A percentile compares a stretch with the other conserved stretches of the same genome.
Conservation (phyloP, 139 green algal genomes). For the Asterochloris erici region DNA sequence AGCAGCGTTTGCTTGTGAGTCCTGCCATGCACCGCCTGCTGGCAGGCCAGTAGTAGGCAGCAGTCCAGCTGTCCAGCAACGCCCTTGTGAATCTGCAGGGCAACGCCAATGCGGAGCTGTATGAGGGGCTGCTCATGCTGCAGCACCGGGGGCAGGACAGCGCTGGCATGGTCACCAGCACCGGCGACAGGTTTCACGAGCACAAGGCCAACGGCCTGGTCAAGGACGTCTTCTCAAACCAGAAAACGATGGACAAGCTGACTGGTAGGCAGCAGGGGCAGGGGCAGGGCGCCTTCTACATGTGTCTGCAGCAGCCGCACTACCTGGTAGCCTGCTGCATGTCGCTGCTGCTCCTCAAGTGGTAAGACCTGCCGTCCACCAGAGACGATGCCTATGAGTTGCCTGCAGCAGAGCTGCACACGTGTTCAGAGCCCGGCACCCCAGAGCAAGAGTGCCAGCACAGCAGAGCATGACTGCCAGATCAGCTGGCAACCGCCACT, state of each 20-base stretch:
- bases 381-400: too few relatives aligned
- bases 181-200: conserved; percentile 74
- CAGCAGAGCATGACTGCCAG: too few relatives aligned
- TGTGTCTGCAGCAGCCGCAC: too few relatives aligned
- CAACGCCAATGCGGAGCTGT: conserved; percentile 81
- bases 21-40: conserved; percentile 55
- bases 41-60: neutral
- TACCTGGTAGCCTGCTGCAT: too few relatives aligned
- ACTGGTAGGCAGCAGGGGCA: conserved; percentile 43
- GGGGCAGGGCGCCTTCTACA: too few relatives aligned
- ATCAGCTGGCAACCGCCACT: too few relatives aligned
- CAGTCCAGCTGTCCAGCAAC: neutral
- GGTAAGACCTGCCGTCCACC: too few relatives aligned
- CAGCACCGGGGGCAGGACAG: conserved; percentile 94
- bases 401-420: too few relatives aligned
- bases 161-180: conserved; percentile 95
- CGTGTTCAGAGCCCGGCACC: too few relatives aligned
- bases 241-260: conserved; percentile 74
- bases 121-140: conserved; percentile 96
- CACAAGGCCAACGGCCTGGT: conserved; percentile 97
- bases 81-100: conserved; percentile 25
- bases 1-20: conserved; percentile 85
- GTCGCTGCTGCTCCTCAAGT: too few relatives aligned
- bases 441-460: too few relatives aligned
- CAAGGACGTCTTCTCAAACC: conserved; percentile 89